These are phyloP conservation scores for Trichophyton benhamiae DNA, from an alignment of 2,329 filamentous ascomycete genomes.

Conservation along the genomic window DNA sequence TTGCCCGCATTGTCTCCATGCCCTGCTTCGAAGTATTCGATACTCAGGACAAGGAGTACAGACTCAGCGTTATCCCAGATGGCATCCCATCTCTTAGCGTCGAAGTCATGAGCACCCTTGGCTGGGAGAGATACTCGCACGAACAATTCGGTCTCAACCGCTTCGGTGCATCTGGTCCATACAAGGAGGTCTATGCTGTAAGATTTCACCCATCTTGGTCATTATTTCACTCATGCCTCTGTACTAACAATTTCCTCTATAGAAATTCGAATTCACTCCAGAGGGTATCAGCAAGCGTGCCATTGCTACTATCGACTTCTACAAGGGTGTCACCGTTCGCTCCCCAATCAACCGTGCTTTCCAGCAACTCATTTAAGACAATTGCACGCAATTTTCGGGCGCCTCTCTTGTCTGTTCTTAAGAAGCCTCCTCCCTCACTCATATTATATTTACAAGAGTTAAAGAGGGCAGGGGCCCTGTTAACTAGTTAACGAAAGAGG, in stretches of 20 bases:
- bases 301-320: constrained; percentile 85
- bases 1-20: constrained; percentile 84
- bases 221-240: background rate
- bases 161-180: constrained; percentile 93
- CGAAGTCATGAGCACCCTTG: constrained; percentile 93
- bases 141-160: constrained; percentile 99
- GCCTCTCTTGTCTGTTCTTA: background rate
- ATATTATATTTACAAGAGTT: background rate
- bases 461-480: background rate
- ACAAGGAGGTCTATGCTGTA: constrained; percentile 94
- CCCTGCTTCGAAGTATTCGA: constrained; percentile 98
- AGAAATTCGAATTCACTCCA: constrained; percentile 99
- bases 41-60: constrained; percentile 85
- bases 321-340: constrained; percentile 88
- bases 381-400: background rate
- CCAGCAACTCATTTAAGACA: constrained; percentile 77
- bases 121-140: constrained; percentile 98
- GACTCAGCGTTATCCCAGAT: constrained; percentile 80
- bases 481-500: background rate
- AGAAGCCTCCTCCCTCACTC: background rate
- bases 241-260: constrained; percentile 15
- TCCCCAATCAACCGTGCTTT: constrained; percentile 96
- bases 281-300: constrained; percentile 95
- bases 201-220: constrained; percentile 22
- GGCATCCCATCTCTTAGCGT: constrained; percentile 87